Percentiles rank a stretch among this genome's conserved stretches.
These are phyloP conservation scores for Saccharomycopsis olivae DNA, from an alignment of 805 yeast genomes.

Conservation along the genomic window DNA sequence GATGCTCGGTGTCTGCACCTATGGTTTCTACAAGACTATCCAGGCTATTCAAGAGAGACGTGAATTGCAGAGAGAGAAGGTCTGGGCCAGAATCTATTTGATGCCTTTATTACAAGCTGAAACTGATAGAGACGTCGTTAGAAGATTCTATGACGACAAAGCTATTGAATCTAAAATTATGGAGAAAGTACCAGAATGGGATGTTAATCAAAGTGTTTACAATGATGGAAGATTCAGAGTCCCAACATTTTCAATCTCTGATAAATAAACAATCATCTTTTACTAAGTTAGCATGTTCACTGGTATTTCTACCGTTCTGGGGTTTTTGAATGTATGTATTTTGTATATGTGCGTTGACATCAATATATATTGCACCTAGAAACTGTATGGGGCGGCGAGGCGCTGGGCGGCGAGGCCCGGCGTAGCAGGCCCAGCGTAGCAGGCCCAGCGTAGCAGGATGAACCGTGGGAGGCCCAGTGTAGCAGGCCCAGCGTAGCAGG, in stretches of 20 bases:
- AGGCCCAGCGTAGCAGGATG: too few relatives aligned
- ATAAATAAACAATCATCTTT: constrained; percentile 1
- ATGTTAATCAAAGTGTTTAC: constrained; percentile 38
- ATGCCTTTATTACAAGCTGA: constrained; percentile 74
- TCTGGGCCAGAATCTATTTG: constrained; percentile 66
- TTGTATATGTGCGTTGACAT: too few relatives aligned
- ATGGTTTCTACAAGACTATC: constrained; percentile 59
- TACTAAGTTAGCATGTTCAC: too few relatives aligned
- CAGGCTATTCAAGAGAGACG: constrained; percentile 65
- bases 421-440: too few relatives aligned
- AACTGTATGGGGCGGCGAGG: too few relatives aligned
- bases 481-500: too few relatives aligned
- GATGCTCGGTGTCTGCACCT: constrained; percentile 50
- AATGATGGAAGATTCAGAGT: constrained; percentile 30
- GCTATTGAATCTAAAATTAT: constrained; percentile 60
- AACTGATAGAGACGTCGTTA: constrained; percentile 65
- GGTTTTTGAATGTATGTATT: too few relatives aligned
- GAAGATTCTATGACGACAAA: constrained; percentile 56
- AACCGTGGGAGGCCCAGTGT: too few relatives aligned
- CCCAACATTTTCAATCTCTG: constrained; percentile 17
- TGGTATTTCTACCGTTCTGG: too few relatives aligned
- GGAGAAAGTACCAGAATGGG: constrained; percentile 55
- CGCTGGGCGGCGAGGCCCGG: too few relatives aligned
- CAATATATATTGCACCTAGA: too few relatives aligned
- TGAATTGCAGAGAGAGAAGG: constrained; percentile 64